Evolutionary conservation across 257 asterid species (phyloP).

Genomic region (Salvia rosmarinus): DNA sequence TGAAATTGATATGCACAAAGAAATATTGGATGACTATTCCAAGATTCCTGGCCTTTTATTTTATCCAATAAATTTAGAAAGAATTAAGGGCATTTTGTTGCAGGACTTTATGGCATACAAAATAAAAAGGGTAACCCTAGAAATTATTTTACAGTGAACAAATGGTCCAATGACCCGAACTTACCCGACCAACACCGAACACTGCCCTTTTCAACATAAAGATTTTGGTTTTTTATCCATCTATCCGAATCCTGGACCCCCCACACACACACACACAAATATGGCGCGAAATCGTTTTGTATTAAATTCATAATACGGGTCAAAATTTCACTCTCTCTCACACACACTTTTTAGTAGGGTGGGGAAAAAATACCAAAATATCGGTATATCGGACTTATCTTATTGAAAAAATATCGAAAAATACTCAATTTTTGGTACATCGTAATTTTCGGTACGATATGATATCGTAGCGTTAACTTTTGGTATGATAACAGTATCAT

Average conservation of each 20-base stretch:
- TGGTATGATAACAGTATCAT: no score
- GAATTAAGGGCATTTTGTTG: background rate
- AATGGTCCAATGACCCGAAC: slow-evolving; percentile 40
- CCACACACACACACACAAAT: no score
- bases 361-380: no score
- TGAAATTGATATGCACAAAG: background rate
- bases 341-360: no score
- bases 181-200: slow-evolving; percentile 48
- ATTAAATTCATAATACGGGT: no score
- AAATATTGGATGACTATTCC: background rate
- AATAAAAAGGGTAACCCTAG: background rate
- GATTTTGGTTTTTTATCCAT: slow-evolving; percentile 29
- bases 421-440: no score
- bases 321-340: no score
- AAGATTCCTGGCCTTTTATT: slow-evolving; percentile 25
- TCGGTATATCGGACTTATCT: no score
- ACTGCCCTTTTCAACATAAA: slow-evolving; percentile 40
- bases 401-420: no score
- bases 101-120: slow-evolving; percentile 34
- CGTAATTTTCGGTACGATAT: no score
- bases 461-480: no score
- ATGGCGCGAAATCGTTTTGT: no score
- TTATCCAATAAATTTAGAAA: background rate
- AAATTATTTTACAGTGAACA: slow-evolving; percentile 32
- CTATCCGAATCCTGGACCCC: slow-evolving; percentile 38